Evolutionary conservation across 352 stramenopile genomes (phyloP), one percentile per base, ranked within the genome.

Genomic region (Phytophthora tentaculata): DNA sequence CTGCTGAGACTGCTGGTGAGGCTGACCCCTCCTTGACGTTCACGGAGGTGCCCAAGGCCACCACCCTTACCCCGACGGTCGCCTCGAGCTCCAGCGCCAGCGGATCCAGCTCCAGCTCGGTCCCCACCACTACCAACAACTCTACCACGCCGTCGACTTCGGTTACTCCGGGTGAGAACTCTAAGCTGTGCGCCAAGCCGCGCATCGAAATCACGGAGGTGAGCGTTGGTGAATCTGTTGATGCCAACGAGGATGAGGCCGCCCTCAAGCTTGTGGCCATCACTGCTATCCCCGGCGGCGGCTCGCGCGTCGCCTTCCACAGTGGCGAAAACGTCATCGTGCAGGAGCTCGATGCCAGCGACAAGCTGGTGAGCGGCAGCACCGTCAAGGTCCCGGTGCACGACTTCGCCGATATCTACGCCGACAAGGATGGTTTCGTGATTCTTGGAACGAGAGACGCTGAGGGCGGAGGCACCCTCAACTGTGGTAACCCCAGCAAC

Each of bases 351-450:
- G 81, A 89, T 45, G 73, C 69, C 2, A 77, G 58, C 22, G 81
- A 87, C 71, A 79, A 81, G 60, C 24, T 84, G 20, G 76, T 86
- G 41, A 69, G 48, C 28, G 77, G 71, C 29, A 75, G 52, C n/a
- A 37, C 64, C 4, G 59, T 84, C 8, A 61, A 81, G 53, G 78
- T 84, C 5, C 66, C 71, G n/a, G 52, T 73, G 23, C 43, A 83
- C 32, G 81, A 89, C 69, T 89, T 89, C 51, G 78, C 66, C 17
- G 80, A 89, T 57, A 73, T 89, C 28, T 69, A 89, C 63, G 77
- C 80, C 19, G 80, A 89, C 53, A 56, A 73, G 50, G 76, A 86
- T 26, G 80, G 80, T 0, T 89, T 89, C 39, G 80, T 89, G 44
- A 45, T 89, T 4, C 70, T 89, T 10, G 70, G 71, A 2, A 86